phyloP scores from a whole-genome alignment of 108 stramenopile genomes.

The Discostella stelligeroides region DNA sequence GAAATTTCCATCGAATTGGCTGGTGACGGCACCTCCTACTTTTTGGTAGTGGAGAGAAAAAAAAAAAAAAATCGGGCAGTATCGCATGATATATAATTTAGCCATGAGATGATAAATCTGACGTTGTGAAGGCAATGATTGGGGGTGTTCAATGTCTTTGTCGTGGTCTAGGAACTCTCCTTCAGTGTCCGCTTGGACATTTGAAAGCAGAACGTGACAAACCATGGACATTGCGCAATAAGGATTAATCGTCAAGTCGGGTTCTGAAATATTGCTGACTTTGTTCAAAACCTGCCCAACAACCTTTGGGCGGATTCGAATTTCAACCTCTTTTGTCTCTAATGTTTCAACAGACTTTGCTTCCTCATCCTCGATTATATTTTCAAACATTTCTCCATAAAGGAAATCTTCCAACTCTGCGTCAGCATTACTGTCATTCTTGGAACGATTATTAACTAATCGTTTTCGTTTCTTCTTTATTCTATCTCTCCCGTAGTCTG shows the following conservation, averaged over 20 bases:
- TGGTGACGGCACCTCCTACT: background rate
- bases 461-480: slow-evolving; percentile 27
- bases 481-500: slow-evolving; percentile 17
- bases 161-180: background rate
- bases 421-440: slow-evolving; percentile 17
- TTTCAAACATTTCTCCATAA: slow-evolving; percentile 37
- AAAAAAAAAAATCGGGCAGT: slow-evolving; percentile 31
- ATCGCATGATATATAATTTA: slow-evolving; percentile 29
- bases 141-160: background rate
- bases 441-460: slow-evolving; percentile 9
- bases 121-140: background rate
- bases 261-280: background rate
- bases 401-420: slow-evolving; percentile 37
- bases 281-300: slow-evolving; percentile 9
- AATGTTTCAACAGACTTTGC: background rate
- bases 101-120: slow-evolving; percentile 29
- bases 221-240: slow-evolving; percentile 7
- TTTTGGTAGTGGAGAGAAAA: slow-evolving; percentile 23
- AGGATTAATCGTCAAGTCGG: background rate
- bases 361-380: slow-evolving; percentile 26
- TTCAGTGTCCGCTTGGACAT: slow-evolving; percentile 5
- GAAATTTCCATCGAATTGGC: background rate
- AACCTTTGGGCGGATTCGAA: slow-evolving; percentile 37
- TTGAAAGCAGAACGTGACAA: slow-evolving; percentile 17
- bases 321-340: slow-evolving; percentile 36